Base-by-base conservation (phyloP, 805 yeast species). In the Saccharomycopsis capsularis region DNA sequence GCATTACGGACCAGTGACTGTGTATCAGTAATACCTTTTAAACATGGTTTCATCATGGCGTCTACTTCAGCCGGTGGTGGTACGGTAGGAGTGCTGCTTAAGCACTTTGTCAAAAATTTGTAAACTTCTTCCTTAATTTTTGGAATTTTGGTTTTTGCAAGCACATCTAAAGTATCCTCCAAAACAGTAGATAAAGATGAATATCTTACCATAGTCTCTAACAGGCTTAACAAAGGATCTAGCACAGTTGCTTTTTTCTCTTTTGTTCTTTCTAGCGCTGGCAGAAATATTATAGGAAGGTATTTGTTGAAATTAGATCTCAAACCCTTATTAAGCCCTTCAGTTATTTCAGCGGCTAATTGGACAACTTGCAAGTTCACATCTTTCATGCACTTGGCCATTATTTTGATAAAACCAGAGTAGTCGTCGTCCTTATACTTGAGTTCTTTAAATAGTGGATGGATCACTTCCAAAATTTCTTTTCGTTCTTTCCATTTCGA, bases 401-500 rank as follows among this genome's bases (percentile, higher is more conserved):
- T 70, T 1, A 73, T 63, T 48, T 81, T 67, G n/a, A 81, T 65
- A n/a, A 90, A 63, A 2, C 73, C 81, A 4, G 73, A 55, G 63
- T 82, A 88, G 61, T 90, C 95, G 46, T 70, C 85, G 30, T 69
- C 71, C n/a, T 68, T 69, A 42, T 81, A 59, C 55, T 74, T 81
- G 40, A 81, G 69, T 1, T 78, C 78, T 40, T 82, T 79, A 25
- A 78, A 67, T 11, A 69, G 66, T 18, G 63, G 61, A 30, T 70
- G 73, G 7, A 74, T 61, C 54, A 80, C 89, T 42, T 86, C 91
- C 48, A 93, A 69, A 0, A 76, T 87, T 56, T 86, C 96, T 50
- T 85, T 88, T 54, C 99, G 74, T 46, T 90, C 97, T 60, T 89
- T 88, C 99, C 99, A 93, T 59, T 83, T 81, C 0, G 80, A 53